Conservation (phyloP, 1,139 yeast genomes). For the Yarrowia galli region DNA sequence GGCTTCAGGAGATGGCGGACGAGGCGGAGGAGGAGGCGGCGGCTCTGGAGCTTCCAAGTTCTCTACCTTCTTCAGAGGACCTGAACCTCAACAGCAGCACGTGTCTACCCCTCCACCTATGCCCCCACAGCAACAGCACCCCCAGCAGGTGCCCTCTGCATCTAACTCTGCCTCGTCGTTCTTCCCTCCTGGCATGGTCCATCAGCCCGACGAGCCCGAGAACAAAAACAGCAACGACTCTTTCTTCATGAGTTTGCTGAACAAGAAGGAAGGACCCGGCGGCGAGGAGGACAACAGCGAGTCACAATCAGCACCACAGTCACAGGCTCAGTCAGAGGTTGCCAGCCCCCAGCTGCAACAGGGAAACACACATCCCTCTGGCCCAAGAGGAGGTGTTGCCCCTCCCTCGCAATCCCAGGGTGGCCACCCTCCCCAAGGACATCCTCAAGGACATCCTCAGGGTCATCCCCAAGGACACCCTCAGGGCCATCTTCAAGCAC, state of each 20-base stretch:
- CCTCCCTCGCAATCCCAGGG: constrained; percentile 5
- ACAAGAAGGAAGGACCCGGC: constrained; percentile 41
- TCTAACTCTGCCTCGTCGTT: constrained; percentile 37
- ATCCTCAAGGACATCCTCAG: constrained; percentile 16
- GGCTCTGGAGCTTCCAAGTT: constrained; percentile 37
- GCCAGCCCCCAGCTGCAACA: constrained; percentile 36
- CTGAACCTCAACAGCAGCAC: constrained; percentile 11
- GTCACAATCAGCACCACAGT: constrained; percentile 8
- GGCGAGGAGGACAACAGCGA: constrained; percentile 16
- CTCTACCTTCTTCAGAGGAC: constrained; percentile 32
- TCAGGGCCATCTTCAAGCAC: constrained; percentile 16
- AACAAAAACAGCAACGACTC: constrained; percentile 44
- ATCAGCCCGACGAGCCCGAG: constrained; percentile 30
- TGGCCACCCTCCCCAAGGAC: not conserved
- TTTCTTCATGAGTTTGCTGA: constrained; percentile 47
- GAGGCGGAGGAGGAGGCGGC: constrained; percentile 13
- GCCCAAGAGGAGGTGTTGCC: constrained; percentile 16
- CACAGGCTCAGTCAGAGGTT: constrained; percentile 15
- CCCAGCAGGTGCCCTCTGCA: constrained; percentile 34
- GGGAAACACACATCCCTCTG: constrained; percentile 10
- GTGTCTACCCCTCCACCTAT: constrained; percentile 9
- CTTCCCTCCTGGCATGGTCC: constrained; percentile 39
- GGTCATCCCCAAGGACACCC: constrained; percentile 2
- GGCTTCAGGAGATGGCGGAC: constrained; percentile 1
- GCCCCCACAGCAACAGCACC: constrained; percentile 29